Evolutionary conservation across 2,329 filamentous ascomycete species (phyloP).

Genomic region (Penicillium thymicola): DNA sequence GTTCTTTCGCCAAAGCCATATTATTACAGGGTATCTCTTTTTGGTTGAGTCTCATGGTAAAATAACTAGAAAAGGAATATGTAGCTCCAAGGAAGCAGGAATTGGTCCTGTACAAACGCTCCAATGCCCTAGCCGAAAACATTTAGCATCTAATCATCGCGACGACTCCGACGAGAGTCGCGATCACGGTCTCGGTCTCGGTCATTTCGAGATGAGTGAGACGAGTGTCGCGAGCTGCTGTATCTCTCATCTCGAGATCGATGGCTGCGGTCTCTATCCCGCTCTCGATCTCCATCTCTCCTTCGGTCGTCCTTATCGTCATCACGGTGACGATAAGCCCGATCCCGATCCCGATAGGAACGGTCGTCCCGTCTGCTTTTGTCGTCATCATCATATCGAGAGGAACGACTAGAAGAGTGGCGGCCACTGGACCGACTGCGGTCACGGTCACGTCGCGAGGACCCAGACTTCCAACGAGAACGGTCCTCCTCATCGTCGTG

Average conservation of each 20-base stretch:
- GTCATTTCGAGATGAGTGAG: conserved; percentile 30
- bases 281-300: conserved; percentile 24
- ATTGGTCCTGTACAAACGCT: conserved; percentile 4
- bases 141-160: conserved; percentile 23
- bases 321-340: conserved; percentile 34
- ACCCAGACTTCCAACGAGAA: conserved; percentile 39
- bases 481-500: conserved; percentile 34
- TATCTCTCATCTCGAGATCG: conserved; percentile 33
- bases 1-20: not conserved
- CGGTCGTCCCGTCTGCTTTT: conserved; percentile 33
- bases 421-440: conserved; percentile 36
- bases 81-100: not conserved
- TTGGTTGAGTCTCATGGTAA: not conserved
- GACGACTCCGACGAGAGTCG: conserved; percentile 31
- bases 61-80: not conserved
- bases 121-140: not conserved
- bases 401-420: conserved; percentile 35
- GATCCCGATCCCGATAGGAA: conserved; percentile 32
- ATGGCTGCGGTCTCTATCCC: conserved; percentile 32
- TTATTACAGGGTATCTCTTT: conserved; percentile 21
- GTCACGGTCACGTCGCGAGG: conserved; percentile 38
- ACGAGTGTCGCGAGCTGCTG: conserved; percentile 33
- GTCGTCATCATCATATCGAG: conserved; percentile 39
- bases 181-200: conserved; percentile 28
- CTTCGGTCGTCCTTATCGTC: conserved; percentile 22